Evolutionary conservation across 2,329 filamentous ascomycete species (phyloP).

Genomic region (Canariomyces notabilis): DNA sequence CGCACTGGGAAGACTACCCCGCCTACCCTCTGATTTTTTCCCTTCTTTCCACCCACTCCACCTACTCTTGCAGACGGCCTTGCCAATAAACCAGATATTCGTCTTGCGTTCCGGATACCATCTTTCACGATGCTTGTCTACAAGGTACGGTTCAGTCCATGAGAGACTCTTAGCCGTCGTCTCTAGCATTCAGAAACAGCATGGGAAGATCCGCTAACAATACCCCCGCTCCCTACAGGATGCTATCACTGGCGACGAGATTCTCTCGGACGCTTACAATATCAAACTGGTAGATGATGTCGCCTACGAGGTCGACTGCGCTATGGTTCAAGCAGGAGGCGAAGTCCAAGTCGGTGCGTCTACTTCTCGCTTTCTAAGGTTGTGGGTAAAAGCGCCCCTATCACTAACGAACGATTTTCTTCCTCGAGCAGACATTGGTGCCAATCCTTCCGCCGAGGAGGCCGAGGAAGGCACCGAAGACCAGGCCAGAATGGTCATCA

Average conservation of each 20-base stretch:
- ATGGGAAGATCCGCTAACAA: conserved; percentile 11
- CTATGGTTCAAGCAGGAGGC: conserved; percentile 79
- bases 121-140: conserved; percentile 67
- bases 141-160: conserved; percentile 46
- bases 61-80: conserved; percentile 17
- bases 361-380: neutral
- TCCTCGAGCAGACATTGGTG: conserved; percentile 65
- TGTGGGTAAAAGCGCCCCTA: neutral
- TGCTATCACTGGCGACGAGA: conserved; percentile 82
- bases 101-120: conserved; percentile 19
- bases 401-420: neutral
- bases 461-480: conserved; percentile 73
- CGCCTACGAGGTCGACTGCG: conserved; percentile 87
- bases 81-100: conserved; percentile 10
- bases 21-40: conserved; percentile 20
- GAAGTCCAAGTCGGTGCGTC: conserved; percentile 66
- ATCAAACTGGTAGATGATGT: conserved; percentile 73
- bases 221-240: conserved; percentile 55
- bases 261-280: conserved; percentile 92
- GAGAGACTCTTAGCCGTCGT: no score
- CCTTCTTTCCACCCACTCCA: conserved; percentile 17
- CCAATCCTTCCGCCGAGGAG: conserved; percentile 95
- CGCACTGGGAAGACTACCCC: no score
- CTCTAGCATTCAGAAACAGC: no score
- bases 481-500: conserved; percentile 69